Conservation (phyloP, 352 stramenopile genomes). For the Globisporangium paddicum region DNA sequence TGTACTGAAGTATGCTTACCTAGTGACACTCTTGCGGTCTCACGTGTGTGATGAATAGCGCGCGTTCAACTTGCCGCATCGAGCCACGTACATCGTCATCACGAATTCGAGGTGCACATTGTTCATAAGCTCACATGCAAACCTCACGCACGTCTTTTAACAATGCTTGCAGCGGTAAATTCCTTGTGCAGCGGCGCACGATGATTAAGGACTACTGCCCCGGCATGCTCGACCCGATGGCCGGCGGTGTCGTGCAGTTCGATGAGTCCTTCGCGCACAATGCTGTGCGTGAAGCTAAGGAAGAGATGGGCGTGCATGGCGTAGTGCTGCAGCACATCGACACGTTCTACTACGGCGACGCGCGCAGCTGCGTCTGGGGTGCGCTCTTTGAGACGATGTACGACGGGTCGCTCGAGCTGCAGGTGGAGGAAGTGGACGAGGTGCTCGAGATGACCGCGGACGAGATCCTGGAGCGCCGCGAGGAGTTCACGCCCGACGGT, state of each 20-base stretch:
- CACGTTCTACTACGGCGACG: conserved; percentile 69
- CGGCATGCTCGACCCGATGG: conserved; percentile 77
- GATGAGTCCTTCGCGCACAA: conserved; percentile 67
- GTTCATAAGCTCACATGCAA: neutral
- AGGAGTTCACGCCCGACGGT: conserved; percentile 77
- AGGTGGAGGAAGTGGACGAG: conserved; percentile 76
- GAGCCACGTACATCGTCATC: conserved; percentile 86
- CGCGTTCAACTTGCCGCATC: conserved; percentile 73
- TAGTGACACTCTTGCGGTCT: neutral
- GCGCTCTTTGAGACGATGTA: conserved; percentile 76
- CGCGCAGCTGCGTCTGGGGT: conserved; percentile 63
- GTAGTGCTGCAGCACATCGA: conserved; percentile 47
- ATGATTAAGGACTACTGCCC: conserved; percentile 90
- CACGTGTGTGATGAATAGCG: conserved; percentile 25
- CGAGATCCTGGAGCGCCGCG: conserved; percentile 55
- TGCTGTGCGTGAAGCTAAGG: conserved; percentile 62
- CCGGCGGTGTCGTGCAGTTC: conserved; percentile 76
- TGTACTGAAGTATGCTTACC: neutral
- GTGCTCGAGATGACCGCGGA: conserved; percentile 66
- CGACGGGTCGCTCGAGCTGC: conserved; percentile 53
- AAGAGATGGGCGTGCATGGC: conserved; percentile 80
- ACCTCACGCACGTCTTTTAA: no score
- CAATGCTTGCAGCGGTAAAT: conserved; percentile 50
- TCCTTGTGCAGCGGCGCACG: conserved; percentile 79
- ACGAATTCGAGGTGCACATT: conserved; percentile 54